Base-by-base conservation (phyloP, 345 rosid genomes). In the Linum trigynum region DNA sequence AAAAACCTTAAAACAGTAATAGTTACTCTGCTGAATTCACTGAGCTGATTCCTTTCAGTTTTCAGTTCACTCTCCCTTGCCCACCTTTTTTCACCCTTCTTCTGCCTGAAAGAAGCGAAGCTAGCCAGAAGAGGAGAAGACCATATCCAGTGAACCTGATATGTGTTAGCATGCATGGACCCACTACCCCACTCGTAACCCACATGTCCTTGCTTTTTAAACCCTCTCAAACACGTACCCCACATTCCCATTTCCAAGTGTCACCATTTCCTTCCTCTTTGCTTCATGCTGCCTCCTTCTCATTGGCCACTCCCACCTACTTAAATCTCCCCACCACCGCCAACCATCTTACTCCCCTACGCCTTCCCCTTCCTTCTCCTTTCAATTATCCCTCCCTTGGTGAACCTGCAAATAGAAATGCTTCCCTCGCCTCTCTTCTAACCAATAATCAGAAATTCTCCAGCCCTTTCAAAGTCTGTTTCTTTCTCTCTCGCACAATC, bases 221-320 rank as follows among this genome's bases (percentile, higher is more conserved):
- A 82, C 55, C 37, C 62, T 63, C 82, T 69, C 69, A 71, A 75
- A 83, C 91, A 86, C 96, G 96, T 88, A 86, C 89, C 9, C 91
- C 84, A 81, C 72, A 82, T 70, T 75, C 63, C 72, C 10, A 39
- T 50, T 61, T 51, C 80, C 98, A 84, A 39, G 75, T 83, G 95
- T 81, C 92, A 35, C 2, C 48, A 17, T 72, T 74, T 83, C 79
- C 67, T 65, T 55, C 71, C 69, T 72, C 73, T 40, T 78, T 60
- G 65, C 55, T 64, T 62, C 73, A 76, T 64, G 83, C 81, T 83
- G 87, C 90, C 82, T 43, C 62, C 55, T 69, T 71, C 68, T 71
- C 71, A 76, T 78, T 84, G 81, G 89, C 38, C 64, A 12, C 1
- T 42, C 10, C 1, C 12, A 3, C 4, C 67, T 45, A 43, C 68